Base-by-base conservation (phyloP, 768 basidiomycete genomes). In the Hydnomerulius pinastri region DNA sequence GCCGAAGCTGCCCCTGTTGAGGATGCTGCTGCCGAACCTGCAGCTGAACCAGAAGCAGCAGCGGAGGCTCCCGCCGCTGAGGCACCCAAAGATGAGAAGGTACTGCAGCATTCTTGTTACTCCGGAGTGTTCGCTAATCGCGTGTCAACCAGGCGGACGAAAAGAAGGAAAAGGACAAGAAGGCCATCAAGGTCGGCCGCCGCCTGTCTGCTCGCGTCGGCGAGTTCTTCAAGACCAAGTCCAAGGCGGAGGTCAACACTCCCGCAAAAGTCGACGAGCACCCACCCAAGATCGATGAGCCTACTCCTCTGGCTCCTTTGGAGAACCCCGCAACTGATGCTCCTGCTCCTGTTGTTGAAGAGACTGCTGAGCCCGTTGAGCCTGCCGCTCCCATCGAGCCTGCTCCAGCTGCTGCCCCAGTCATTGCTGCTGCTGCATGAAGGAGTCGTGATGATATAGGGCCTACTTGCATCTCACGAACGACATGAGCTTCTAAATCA, bases 231-330 rank as follows among this genome's bases (percentile, higher is more conserved):
- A 92, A 86, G 78, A 42, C 78, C 48, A 89, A 80, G 75, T 73
- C 77, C 65, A 89, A 83, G 73, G 58, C 72, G 12, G 86, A 89
- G 64, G 80, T 83, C 29, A 64, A 77, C 10, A 65, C 84, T 6
- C 82, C 91, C 48, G 77, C 90, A 39, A 93, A 92, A 78, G 89
- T 93, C 50, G 87, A 92, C 55, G 90, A 92, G 76, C 78, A 90
- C 68, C 90, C 92, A 32, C 92, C 92, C 57, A 84, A 85, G 77
- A 88, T 94, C 58, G 92, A 92, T 43, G 84, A 90, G 73, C 90
- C 89, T 42, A 61, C 79, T 25, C 87, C 87, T 10, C 82, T 93
- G 55, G 90, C 89, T 47, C 92, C 92, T 51, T 77, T 95, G 57
- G 90, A 92, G 75, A 80, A 88, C 68, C 85, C 89, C 30, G 85